Conservation (phyloP, 140 eudicot species). For the Erigeron philadelphicus region DNA sequence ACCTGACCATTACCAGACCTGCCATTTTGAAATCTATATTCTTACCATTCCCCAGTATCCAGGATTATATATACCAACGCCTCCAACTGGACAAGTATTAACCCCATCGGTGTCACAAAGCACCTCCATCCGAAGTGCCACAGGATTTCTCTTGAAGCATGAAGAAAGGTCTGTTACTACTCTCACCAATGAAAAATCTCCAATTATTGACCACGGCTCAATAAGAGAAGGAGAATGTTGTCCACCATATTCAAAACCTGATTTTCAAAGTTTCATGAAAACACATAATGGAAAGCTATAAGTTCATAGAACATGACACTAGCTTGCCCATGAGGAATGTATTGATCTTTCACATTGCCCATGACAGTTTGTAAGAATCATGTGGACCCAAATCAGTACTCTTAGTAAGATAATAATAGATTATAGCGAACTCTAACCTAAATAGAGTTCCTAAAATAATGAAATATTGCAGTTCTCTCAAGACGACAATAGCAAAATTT, state of each 20-base stretch:
- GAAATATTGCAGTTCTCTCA: not conserved
- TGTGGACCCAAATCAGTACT: not conserved
- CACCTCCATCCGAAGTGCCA: conserved; percentile 86
- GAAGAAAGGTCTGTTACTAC: conserved; percentile 74
- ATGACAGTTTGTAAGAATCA: not conserved
- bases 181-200: conserved; percentile 54
- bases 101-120: conserved; percentile 52
- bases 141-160: conserved; percentile 65
- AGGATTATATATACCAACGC: conserved; percentile 91
- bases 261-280: conserved; percentile 14
- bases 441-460: not conserved
- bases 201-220: conserved; percentile 84
- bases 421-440: not conserved
- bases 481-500: not conserved
- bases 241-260: conserved; percentile 97
- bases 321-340: not conserved
- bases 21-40: not conserved
- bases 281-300: not conserved
- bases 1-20: not conserved
- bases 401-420: not conserved
- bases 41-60: conserved; percentile 99
- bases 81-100: conserved; percentile 70
- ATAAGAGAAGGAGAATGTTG: conserved; percentile 66
- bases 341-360: conserved; percentile 1
- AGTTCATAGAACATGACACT: not conserved